Evolutionary conservation across 352 stramenopile genomes (phyloP).

Genomic region (Stephanocyclus meneghinianus): DNA sequence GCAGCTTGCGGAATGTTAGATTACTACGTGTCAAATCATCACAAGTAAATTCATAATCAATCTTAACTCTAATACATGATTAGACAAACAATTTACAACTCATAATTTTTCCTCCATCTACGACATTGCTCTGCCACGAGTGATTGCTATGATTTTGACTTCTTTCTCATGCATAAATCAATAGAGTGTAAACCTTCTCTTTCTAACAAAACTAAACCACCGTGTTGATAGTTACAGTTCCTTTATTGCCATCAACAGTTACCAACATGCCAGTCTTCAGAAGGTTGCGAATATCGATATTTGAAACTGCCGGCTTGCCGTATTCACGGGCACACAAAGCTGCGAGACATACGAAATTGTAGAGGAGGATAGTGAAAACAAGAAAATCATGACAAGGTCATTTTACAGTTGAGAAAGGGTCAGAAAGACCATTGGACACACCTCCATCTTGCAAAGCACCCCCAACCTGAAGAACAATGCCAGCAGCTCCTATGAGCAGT

Average conservation of each 20-base stretch:
- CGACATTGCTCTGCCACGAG: too few relatives aligned
- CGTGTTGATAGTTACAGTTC: slow-evolving; percentile 24
- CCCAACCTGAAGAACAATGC: slow-evolving; percentile 2
- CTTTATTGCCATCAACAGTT: slow-evolving; percentile 35
- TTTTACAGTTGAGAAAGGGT: background rate
- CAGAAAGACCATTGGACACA: slow-evolving; percentile 18
- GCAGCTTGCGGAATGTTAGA: slow-evolving; percentile 75
- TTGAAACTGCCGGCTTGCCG: slow-evolving; percentile 31
- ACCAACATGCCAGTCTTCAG: slow-evolving; percentile 39
- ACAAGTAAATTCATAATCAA: slow-evolving; percentile 6
- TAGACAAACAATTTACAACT: too few relatives aligned
- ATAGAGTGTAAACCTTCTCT: background rate
- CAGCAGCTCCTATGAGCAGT: slow-evolving; percentile 22
- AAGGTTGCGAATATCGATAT: slow-evolving; percentile 28
- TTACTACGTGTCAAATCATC: slow-evolving; percentile 46
- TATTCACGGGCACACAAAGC: slow-evolving; percentile 36
- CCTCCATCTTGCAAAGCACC: slow-evolving; percentile 12
- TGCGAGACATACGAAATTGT: background rate
- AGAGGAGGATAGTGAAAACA: background rate
- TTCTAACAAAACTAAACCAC: background rate
- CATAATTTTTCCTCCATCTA: too few relatives aligned
- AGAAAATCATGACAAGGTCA: too few relatives aligned
- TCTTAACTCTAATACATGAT: background rate
- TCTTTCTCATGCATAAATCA: background rate
- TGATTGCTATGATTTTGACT: background rate